phyloP scores from a whole-genome alignment of 768 basidiomycete species.

The Termitomyces sp. region DNA sequence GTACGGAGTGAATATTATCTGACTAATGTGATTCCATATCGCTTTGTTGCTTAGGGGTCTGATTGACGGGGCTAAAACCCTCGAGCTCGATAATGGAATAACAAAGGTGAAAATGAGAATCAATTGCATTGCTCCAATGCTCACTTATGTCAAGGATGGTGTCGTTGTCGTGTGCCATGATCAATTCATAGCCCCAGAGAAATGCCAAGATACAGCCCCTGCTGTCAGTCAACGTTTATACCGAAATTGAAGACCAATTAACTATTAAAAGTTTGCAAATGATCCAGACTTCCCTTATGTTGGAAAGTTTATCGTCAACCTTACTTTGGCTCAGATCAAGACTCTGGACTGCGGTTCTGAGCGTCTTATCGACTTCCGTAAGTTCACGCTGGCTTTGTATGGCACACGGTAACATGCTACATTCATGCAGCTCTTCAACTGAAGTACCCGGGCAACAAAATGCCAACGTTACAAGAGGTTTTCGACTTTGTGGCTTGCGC shows the following conservation, averaged over 20 bases:
- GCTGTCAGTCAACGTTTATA: slow-evolving; percentile 30
- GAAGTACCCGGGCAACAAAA: slow-evolving; percentile 61
- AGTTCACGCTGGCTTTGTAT: slow-evolving; percentile 16
- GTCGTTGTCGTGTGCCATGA: slow-evolving; percentile 81
- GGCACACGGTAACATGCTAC: neutral
- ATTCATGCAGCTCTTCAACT: slow-evolving; percentile 49
- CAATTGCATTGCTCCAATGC: neutral
- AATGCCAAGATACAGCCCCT: slow-evolving; percentile 67
- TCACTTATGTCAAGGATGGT: slow-evolving; percentile 52
- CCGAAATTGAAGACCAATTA: neutral
- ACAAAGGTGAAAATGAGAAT: slow-evolving; percentile 44
- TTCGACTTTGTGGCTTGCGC: slow-evolving; percentile 75
- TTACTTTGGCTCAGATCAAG: slow-evolving; percentile 74
- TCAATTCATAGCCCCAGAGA: slow-evolving; percentile 53
- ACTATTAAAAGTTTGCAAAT: slow-evolving; percentile 33
- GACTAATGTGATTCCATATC: neutral
- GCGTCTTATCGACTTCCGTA: slow-evolving; percentile 55
- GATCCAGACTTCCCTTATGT: slow-evolving; percentile 72
- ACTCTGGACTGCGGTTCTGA: slow-evolving; percentile 78
- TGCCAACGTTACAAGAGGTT: slow-evolving; percentile 69
- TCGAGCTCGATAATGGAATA: slow-evolving; percentile 77
- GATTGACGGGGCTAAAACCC: slow-evolving; percentile 68
- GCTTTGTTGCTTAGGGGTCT: slow-evolving; percentile 48
- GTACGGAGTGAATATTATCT: slow-evolving; percentile 29
- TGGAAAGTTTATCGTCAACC: slow-evolving; percentile 70